Base-by-base conservation (phyloP, 345 rosid genomes). In the Combretum micranthum region DNA sequence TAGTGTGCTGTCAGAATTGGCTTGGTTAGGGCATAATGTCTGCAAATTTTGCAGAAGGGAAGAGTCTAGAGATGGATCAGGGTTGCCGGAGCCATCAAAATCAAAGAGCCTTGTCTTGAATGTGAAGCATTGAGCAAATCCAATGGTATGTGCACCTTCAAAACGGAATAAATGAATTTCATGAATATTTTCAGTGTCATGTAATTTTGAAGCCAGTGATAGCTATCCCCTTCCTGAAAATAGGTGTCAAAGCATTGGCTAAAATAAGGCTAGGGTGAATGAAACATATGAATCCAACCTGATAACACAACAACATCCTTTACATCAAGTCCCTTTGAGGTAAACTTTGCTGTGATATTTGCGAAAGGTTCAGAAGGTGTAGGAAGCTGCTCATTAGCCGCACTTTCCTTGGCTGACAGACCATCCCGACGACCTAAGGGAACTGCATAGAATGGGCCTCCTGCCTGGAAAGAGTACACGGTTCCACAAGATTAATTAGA, bases 271-370 rank as follows among this genome's bases (percentile, higher is more conserved):
- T 32, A 1, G 6, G 9, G 32, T 19, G 3, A 50, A 42, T 23
- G 21, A 26, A 42, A 55, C 7, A 13, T n/a, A 4, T 15, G 52
- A 71, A 44, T 21, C 57, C 43, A 55, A 80, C 87, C 91, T 65
- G 93, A 86, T 44, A 86, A 82, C 42, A 75, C 89, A 42, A 81
- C 94, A 15, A 79, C 76, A 60, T 86, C 94, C 71, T 81, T 83
- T 25, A 70, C 51, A 12, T 72, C 76, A 51, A 86, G 94, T 48
- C 87, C 89, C 69, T 75, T 80, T 2, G 84, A 43, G 53, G 75
- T 73, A 32, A 86, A 83, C 63, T 81, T 83, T 46, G 75, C 70
- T 5, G 79, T 86, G 61, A 86, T 80, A 71, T 68, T 83, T 22
- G 61, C 77, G 25, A 82, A 56, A 26, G 88, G 67, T 68, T 82